These are phyloP conservation scores for Nectriaceae sp. DNA, from an alignment of 2,329 filamentous ascomycete species.

Conservation along the genomic window DNA sequence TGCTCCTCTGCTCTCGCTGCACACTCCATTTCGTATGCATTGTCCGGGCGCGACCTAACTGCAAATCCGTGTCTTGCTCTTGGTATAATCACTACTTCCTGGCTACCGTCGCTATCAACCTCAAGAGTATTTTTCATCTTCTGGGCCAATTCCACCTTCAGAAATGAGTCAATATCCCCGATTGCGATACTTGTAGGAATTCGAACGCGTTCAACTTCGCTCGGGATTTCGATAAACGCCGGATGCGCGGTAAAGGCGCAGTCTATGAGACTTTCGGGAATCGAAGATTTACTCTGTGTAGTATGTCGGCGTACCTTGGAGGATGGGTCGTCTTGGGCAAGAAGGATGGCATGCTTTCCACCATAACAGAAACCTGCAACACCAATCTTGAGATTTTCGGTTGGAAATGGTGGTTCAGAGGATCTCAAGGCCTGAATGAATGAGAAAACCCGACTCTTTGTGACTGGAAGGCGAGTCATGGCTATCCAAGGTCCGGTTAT, in stretches of 20 bases:
- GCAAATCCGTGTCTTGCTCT: constrained; percentile 46
- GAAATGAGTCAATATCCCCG: background rate
- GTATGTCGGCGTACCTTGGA: constrained; percentile 18
- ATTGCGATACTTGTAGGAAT: background rate
- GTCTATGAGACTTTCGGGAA: background rate
- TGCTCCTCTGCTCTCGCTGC: constrained; percentile 42
- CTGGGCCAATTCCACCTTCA: background rate
- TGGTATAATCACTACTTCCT: constrained; percentile 31
- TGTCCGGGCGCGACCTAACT: constrained; percentile 34
- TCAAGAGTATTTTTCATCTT: constrained; percentile 17
- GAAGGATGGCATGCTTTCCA: constrained; percentile 52
- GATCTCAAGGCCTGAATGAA: constrained; percentile 13
- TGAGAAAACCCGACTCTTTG: constrained; percentile 6
- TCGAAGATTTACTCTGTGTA: constrained; percentile 14
- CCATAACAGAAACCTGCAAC: constrained; percentile 65
- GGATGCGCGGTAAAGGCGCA: background rate
- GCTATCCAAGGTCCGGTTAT: constrained; percentile 3
- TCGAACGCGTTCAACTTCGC: constrained; percentile 1
- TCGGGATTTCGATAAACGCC: background rate
- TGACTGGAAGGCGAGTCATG: constrained; percentile 3
- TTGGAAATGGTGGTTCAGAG: constrained; percentile 5
- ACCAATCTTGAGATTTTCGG: constrained; percentile 39
- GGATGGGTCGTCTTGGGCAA: constrained; percentile 33
- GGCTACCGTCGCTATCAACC: constrained; percentile 16
- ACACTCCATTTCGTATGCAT: constrained; percentile 36